Evolutionary conservation across 1,284 basidiomycete species (phyloP), one percentile per base, ranked within the genome.

Genomic region (Irpex sp.): DNA sequence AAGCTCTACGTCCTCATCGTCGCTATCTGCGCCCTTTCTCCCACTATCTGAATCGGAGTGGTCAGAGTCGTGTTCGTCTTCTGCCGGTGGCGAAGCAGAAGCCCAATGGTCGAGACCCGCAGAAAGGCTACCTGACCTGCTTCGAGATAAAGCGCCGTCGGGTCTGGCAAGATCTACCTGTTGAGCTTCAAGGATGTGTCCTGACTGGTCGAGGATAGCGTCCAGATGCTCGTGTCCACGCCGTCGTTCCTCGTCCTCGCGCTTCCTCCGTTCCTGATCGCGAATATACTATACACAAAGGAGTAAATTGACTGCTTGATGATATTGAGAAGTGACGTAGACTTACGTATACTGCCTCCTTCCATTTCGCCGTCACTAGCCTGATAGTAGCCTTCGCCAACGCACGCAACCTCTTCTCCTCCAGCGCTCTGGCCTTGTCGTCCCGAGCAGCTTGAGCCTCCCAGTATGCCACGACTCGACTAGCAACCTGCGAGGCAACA

Each of bases 141-240:
- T 89, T 21, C 79, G 76, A 13, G 77, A 78, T 9, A 76, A 51
- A 31, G 49, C 57, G 4, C 47, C 43, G 57, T 81, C 78, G 7
- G 78, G 77, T 62, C 80, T 80, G 0, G 79, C 78, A 53, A 95
- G 76, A 68, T 91, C 90, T 0, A 84, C 81, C 50, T 92, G 87
- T 70, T 96, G 95, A 5, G 92, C 90, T 71, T 93, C 89, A 63
- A 98, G 79, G 68, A 97, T 87, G 59, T 91, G 88, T 0, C 93
- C 93, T 50, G 94, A 97, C 70, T 97, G 90, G 74, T 95, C 87
- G 46, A 98, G 79, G 68, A 98, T 94, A 2, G 90, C 93, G 73
- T 95, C 92, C 31, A 98, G 82, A 77, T 97, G 95, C 68, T 91
- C 88, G 65, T 92, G 91, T 0, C 90, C 90, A 9, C 84, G 76